Percentiles rank a stretch among this genome's conserved stretches.
These are phyloP conservation scores for Crithidia thermophila DNA, from an alignment of 208 protist species.

Conservation along the genomic window DNA sequence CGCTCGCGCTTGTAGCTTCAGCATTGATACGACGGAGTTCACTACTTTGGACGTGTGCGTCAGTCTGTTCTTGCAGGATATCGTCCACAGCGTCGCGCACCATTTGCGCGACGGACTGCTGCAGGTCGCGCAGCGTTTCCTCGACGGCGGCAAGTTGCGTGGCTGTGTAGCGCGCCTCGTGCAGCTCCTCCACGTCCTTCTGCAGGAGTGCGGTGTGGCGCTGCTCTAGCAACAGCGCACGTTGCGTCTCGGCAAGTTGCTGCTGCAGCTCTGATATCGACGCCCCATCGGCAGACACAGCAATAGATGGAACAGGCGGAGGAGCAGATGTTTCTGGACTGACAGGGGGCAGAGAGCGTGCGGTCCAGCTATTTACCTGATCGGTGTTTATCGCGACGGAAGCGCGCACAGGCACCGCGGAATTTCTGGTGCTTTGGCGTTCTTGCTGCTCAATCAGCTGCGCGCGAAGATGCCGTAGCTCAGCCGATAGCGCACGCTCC, in stretches of 20 bases:
- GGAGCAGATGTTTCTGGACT: too few species aligned
- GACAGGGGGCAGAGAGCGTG: too few species aligned
- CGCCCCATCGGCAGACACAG: too few species aligned
- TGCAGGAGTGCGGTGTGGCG: conserved; percentile 7
- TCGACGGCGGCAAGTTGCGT: conserved; percentile 7
- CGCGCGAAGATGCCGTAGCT: conserved; percentile 14
- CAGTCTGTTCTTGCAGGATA: not conserved
- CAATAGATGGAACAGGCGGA: too few species aligned
- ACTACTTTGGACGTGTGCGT: too few species aligned
- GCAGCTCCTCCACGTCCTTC: conserved; percentile 16
- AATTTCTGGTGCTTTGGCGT: not conserved
- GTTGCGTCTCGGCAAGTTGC: not conserved
- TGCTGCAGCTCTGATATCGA: not conserved
- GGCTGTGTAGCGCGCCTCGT: not conserved
- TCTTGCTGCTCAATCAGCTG: conserved; percentile 2
- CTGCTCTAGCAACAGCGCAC: conserved; percentile 1
- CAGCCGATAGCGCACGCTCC: conserved; percentile 10
- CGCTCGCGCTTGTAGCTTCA: too few species aligned
- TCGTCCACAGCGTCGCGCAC: conserved; percentile 19
- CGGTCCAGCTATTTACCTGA: too few species aligned
- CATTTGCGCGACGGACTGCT: not conserved
- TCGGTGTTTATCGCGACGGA: too few species aligned
- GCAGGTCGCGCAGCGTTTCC: conserved; percentile 7
- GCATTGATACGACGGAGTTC: too few species aligned
- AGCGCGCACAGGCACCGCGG: too few species aligned